Evolutionary conservation across 2,329 filamentous ascomycete genomes (phyloP).

Genomic region (Sporothrix mexicana): DNA sequence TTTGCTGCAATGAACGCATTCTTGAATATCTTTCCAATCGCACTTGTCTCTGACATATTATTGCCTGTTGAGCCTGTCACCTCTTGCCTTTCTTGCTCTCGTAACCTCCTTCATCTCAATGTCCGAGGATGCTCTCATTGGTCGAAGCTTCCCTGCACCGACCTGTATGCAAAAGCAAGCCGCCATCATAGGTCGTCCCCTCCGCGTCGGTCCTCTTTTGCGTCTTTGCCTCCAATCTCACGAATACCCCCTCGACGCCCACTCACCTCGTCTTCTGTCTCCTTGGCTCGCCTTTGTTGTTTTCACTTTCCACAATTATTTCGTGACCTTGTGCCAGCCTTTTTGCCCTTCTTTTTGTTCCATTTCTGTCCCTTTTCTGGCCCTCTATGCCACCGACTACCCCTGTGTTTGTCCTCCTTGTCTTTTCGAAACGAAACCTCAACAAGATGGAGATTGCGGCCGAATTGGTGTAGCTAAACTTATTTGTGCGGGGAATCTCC

Average conservation of each 20-base stretch:
- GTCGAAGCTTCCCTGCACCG: conserved; percentile 12
- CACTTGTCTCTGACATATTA: too few species aligned
- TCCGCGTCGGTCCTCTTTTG: background rate
- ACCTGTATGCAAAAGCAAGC: background rate
- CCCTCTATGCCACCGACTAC: background rate
- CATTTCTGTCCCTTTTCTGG: background rate
- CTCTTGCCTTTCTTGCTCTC: conserved; percentile 21
- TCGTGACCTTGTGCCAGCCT: background rate
- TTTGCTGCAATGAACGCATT: too few species aligned
- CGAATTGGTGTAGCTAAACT: conserved; percentile 8
- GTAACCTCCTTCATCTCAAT: background rate
- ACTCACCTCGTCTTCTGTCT: conserved; percentile 13
- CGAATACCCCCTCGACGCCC: conserved; percentile 25
- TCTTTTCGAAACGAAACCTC: background rate
- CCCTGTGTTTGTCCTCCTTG: background rate
- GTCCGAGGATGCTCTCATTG: background rate
- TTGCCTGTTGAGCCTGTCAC: too few species aligned
- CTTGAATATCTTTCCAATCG: background rate
- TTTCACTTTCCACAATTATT: background rate
- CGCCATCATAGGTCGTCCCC: conserved; percentile 20
- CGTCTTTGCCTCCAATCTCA: conserved; percentile 17
- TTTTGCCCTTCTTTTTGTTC: background rate
- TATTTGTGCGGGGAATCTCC: conserved; percentile 16
- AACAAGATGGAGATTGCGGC: background rate
- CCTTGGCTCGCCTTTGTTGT: background rate